Conservation (phyloP, 2,329 filamentous ascomycete species). For the Fusarium buxicola region DNA sequence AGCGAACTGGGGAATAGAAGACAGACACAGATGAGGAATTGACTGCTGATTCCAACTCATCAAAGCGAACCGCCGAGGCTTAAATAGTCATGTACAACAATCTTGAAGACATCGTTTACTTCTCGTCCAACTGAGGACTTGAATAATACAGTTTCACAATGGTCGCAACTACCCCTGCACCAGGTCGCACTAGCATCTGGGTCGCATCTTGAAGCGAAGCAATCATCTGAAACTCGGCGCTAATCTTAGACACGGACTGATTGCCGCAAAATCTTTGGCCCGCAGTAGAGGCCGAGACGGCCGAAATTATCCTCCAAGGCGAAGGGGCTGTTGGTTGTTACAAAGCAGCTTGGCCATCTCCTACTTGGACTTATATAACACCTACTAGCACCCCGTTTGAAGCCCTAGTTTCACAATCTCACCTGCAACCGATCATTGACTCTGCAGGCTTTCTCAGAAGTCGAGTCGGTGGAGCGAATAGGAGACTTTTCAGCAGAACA, state of each 20-base stretch:
- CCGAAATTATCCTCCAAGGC: no score
- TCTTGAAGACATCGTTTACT: not conserved
- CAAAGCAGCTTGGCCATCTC: not conserved
- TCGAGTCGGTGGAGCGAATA: no score
- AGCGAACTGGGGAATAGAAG: not conserved
- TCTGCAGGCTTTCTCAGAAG: no score
- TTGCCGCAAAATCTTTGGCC: no score
- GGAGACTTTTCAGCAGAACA: no score
- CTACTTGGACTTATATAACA: not conserved
- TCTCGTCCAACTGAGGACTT: not conserved
- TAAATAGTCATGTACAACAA: not conserved
- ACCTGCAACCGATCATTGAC: no score
- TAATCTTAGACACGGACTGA: constrained; percentile 10
- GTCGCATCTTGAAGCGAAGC: constrained; percentile 21
- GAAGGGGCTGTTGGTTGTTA: not conserved
- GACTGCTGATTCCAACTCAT: no score
- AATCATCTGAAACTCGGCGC: constrained; percentile 24
- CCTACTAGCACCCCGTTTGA: not conserved
- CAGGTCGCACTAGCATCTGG: constrained; percentile 10
- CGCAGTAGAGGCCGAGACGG: no score
- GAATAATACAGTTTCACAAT: constrained; percentile 12
- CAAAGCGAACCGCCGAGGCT: no score
- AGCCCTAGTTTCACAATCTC: not conserved
- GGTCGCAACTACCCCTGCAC: constrained; percentile 17
- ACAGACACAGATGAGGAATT: not conserved